phyloP scores from a whole-genome alignment of 2,329 filamentous ascomycete genomes.

The Cytospora paraplurivora region DNA sequence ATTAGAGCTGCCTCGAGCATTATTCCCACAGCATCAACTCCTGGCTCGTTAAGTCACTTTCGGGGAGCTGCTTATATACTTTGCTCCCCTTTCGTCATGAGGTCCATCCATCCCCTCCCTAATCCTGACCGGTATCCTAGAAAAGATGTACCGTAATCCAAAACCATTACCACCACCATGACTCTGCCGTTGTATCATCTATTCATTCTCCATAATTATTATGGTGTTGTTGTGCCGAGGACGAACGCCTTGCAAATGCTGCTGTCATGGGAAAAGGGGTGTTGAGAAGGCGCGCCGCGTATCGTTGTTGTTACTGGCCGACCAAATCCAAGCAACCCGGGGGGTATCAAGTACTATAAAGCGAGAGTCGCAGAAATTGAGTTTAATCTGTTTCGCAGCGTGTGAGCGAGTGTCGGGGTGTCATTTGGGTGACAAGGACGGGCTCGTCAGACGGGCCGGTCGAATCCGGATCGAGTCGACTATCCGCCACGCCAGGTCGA shows the following conservation, averaged over 20 bases:
- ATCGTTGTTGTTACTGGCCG: not conserved
- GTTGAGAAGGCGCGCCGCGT: not conserved
- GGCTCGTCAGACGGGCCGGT: not conserved
- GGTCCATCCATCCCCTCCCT: not conserved
- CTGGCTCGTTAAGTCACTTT: not conserved
- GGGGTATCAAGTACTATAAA: conserved; percentile 22
- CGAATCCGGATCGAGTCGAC: not conserved
- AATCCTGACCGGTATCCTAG: not conserved
- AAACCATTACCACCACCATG: conserved; percentile 11
- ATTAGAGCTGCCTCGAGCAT: conserved; percentile 15
- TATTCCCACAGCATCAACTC: conserved; percentile 13
- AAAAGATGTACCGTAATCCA: not conserved
- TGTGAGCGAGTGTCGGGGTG: not conserved
- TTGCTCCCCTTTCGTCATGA: not conserved
- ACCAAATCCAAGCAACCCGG: not conserved
- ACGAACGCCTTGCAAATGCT: conserved; percentile 26
- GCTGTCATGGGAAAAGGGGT: not conserved
- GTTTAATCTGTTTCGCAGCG: not conserved
- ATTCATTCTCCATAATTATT: conserved; percentile 23
- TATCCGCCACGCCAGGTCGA: not conserved
- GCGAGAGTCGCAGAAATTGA: conserved; percentile 10
- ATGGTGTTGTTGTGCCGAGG: conserved; percentile 9
- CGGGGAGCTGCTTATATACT: not conserved
- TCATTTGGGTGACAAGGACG: not conserved
- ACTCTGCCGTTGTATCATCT: conserved; percentile 15